Percentiles rank a stretch among this genome's conserved stretches.
Evolutionary conservation across 2,329 filamentous ascomycete species (phyloP).

Genomic region (Aspergillus terreus): DNA sequence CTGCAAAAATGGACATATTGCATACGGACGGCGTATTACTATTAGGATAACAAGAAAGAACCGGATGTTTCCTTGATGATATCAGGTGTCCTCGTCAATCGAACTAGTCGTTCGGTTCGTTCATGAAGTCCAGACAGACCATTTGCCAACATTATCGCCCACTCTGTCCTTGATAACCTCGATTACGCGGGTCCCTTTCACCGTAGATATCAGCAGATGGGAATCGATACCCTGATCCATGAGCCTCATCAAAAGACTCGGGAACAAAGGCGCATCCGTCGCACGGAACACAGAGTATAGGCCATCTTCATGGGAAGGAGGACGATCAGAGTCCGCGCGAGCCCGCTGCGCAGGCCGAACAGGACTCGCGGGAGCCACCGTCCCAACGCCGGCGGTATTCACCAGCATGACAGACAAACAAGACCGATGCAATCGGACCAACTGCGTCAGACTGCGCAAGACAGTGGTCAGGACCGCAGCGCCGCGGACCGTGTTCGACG

Average conservation of each 20-base stretch:
- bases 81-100: neutral
- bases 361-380: slow-evolving; percentile 1
- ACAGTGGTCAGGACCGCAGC: slow-evolving; percentile 30
- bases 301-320: slow-evolving; percentile 11
- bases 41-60: neutral
- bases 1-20: slow-evolving; percentile 3
- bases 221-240: slow-evolving; percentile 39
- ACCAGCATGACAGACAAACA: slow-evolving; percentile 34
- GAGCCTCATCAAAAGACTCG: slow-evolving; percentile 31
- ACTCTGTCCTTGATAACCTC: slow-evolving; percentile 40
- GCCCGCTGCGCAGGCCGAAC: neutral
- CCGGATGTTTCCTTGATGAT: neutral
- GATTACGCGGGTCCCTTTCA: slow-evolving; percentile 22
- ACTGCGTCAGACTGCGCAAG: slow-evolving; percentile 30
- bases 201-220: slow-evolving; percentile 34
- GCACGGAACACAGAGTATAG: slow-evolving; percentile 26
- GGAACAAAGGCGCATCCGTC: slow-evolving; percentile 17
- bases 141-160: slow-evolving; percentile 33
- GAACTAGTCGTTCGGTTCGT: neutral
- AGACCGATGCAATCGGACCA: slow-evolving; percentile 27
- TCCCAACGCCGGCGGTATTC: slow-evolving; percentile 32
- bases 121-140: slow-evolving; percentile 27
- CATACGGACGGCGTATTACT: slow-evolving; percentile 18
- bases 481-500: slow-evolving; percentile 34
- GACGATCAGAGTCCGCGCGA: neutral